Conservation (phyloP, 129 eudicot genomes). For the Dittrichia graveolens region DNA sequence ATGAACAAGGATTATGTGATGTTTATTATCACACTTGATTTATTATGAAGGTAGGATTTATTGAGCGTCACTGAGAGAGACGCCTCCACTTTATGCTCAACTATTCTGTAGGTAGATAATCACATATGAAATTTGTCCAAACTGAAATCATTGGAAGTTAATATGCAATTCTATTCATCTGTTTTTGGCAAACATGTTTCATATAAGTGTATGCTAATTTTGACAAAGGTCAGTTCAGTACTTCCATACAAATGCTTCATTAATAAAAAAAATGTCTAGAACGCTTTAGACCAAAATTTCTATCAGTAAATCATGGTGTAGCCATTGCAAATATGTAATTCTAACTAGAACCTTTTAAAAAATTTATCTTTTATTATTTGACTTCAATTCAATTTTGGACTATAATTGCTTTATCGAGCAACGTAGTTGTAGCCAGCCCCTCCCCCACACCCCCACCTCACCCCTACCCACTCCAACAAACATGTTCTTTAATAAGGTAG, state of each 20-base stretch:
- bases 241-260: not conserved
- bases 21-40: no score
- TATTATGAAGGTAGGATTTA: no score
- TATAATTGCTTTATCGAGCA: constrained; percentile 10
- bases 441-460: not conserved
- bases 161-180: not conserved
- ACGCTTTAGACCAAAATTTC: not conserved
- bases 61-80: no score
- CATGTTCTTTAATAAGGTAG: constrained; percentile 31
- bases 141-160: constrained; percentile 4
- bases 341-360: not conserved
- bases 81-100: no score
- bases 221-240: not conserved
- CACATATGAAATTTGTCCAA: not conserved
- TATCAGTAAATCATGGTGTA: not conserved
- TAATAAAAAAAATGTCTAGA: not conserved
- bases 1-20: no score
- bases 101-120: no score
- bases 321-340: constrained; percentile 16
- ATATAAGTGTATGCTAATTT: not conserved
- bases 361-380: constrained; percentile 9
- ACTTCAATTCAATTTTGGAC: constrained; percentile 17
- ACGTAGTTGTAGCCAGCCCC: constrained; percentile 10
- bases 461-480: not conserved
- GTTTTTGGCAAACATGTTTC: not conserved